phyloP scores from a whole-genome alignment of 179 eudicot genomes.

The Camellia oleifera region DNA sequence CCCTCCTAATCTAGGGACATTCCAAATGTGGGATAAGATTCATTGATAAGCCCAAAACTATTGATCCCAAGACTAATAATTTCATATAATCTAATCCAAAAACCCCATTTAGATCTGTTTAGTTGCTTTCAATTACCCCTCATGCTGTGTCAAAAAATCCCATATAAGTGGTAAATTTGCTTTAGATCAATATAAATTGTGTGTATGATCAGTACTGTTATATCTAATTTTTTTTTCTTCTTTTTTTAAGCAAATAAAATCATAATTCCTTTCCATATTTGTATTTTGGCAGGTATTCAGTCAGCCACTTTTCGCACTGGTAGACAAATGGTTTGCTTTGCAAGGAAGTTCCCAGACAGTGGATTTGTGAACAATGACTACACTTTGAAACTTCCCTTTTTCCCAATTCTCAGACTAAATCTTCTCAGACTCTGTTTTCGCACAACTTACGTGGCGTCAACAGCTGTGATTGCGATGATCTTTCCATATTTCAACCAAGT shows the following conservation, averaged over 20 bases:
- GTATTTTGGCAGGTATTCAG: background rate
- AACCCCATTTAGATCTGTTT: too few relatives aligned
- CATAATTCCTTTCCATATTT: background rate
- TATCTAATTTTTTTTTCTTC: background rate
- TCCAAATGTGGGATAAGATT: too few relatives aligned
- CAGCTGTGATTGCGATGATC: constrained; percentile 10
- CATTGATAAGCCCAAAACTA: too few relatives aligned
- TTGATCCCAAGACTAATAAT: too few relatives aligned
- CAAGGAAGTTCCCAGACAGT: constrained; percentile 12
- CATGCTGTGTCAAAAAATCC: background rate
- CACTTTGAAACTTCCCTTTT: constrained; percentile 8
- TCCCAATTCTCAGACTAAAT: constrained; percentile 3
- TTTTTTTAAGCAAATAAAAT: background rate
- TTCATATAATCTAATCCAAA: too few relatives aligned
- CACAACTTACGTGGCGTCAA: constrained; percentile 17
- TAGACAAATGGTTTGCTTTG: constrained; percentile 4
- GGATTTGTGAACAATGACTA: constrained; percentile 7
- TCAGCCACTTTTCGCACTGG: constrained; percentile 5
- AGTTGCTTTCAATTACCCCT: too few relatives aligned
- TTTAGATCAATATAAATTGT: too few relatives aligned
- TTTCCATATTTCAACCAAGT: constrained; percentile 23
- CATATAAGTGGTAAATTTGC: too few relatives aligned
- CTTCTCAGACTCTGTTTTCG: constrained; percentile 22
- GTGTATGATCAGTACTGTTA: too few relatives aligned
- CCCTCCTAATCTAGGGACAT: too few relatives aligned